A percentile compares a stretch with the other conserved stretches of the same genome.
Conservation (phyloP, 805 yeast species). For the Isabelozyma gotoi region DNA sequence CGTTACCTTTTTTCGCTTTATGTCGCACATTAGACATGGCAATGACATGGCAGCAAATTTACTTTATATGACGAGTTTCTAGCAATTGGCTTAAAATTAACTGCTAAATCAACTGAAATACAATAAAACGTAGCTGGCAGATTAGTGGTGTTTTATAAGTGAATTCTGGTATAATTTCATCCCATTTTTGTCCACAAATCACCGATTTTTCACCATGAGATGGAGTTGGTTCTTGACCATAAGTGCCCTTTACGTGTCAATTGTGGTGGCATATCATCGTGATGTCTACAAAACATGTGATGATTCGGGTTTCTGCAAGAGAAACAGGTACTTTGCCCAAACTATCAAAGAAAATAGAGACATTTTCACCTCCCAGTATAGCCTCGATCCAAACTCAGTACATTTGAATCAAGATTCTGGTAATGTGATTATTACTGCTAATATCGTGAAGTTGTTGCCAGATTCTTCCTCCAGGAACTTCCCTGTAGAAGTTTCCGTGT, state of each 20-base stretch:
- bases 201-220: neutral
- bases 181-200: neutral
- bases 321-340: constrained; percentile 70
- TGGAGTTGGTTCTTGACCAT: neutral
- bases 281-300: constrained; percentile 75
- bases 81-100: neutral
- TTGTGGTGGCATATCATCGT: constrained; percentile 35
- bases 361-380: constrained; percentile 18
- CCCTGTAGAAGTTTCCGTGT: constrained; percentile 57
- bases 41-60: neutral
- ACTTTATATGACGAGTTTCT: neutral
- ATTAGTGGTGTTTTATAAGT: too few relatives aligned
- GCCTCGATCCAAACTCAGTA: constrained; percentile 20
- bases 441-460: constrained; percentile 42
- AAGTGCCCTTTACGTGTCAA: neutral
- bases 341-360: constrained; percentile 9
- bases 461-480: constrained; percentile 25
- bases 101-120: neutral
- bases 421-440: constrained; percentile 41
- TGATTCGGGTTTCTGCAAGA: constrained; percentile 78
- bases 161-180: too few relatives aligned
- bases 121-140: neutral
- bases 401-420: constrained; percentile 1
- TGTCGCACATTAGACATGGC: neutral
- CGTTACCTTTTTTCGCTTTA: too few relatives aligned